Evolutionary conservation across 345 rosid genomes (phyloP).

Genomic region (Lumnitzera littorea): DNA sequence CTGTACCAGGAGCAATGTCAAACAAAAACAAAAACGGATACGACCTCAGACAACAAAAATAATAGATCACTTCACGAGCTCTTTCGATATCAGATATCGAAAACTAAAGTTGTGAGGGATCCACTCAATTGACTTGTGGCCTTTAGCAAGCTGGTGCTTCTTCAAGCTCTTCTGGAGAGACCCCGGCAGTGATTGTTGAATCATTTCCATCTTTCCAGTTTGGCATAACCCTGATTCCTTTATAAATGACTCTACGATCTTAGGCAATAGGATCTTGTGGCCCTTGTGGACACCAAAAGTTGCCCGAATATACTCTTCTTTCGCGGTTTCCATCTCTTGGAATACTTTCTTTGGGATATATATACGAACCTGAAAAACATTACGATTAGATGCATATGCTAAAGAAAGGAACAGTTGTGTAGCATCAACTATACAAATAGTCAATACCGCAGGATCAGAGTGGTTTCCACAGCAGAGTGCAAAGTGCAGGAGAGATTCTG

Average conservation of each 20-base stretch:
- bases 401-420: background rate
- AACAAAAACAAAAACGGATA: background rate
- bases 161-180: conserved; percentile 38
- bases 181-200: conserved; percentile 56
- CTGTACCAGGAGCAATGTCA: conserved; percentile 1
- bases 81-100: conserved; percentile 82
- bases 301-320: conserved; percentile 77
- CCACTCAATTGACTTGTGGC: conserved; percentile 69
- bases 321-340: conserved; percentile 79
- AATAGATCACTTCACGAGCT: conserved; percentile 46
- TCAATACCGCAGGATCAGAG: conserved; percentile 86
- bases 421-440: conserved; percentile 5
- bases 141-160: conserved; percentile 51
- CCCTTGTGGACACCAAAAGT: conserved; percentile 60
- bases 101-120: conserved; percentile 76
- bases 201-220: conserved; percentile 53
- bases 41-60: background rate
- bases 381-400: background rate
- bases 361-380: conserved; percentile 57
- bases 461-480: conserved; percentile 88
- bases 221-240: conserved; percentile 66
- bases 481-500: conserved; percentile 74
- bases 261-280: conserved; percentile 65
- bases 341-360: conserved; percentile 66
- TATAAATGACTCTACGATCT: conserved; percentile 62